Percentiles rank a stretch among this genome's conserved stretches.
Conservation (phyloP, 306 rosid genomes). For the Dalbergia cultrata region DNA sequence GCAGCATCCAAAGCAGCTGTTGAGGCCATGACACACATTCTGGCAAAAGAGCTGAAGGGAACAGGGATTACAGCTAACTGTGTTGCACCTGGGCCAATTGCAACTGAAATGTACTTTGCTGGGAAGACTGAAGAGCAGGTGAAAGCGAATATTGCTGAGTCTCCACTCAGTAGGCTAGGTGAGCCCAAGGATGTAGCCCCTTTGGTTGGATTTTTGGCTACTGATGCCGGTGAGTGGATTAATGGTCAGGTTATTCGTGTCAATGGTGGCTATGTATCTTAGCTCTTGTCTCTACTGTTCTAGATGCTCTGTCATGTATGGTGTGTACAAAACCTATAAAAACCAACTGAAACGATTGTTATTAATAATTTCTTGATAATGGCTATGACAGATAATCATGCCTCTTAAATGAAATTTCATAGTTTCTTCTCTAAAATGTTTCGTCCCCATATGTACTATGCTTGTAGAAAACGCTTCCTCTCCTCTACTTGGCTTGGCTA, state of each 20-base stretch:
- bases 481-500: not conserved
- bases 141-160: constrained; percentile 10
- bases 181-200: constrained; percentile 49
- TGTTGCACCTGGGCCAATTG: constrained; percentile 61
- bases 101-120: constrained; percentile 44
- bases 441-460: not conserved
- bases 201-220: constrained; percentile 42
- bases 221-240: constrained; percentile 55
- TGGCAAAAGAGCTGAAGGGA: constrained; percentile 63
- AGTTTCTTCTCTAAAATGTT: not conserved
- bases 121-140: constrained; percentile 51
- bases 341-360: not conserved
- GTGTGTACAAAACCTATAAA: not conserved
- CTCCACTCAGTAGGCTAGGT: constrained; percentile 55
- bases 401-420: not conserved
- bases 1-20: constrained; percentile 60
- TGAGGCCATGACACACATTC: constrained; percentile 55
- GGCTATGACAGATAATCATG: not conserved
- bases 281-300: not conserved
- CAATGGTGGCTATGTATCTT: constrained; percentile 42
- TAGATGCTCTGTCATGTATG: not conserved
- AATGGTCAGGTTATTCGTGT: constrained; percentile 22
- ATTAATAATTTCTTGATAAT: not conserved
- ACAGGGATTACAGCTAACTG: constrained; percentile 58
- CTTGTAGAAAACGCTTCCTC: not conserved